Evolutionary conservation across 1,284 basidiomycete genomes (phyloP).

Genomic region (Stereum hirsutum): DNA sequence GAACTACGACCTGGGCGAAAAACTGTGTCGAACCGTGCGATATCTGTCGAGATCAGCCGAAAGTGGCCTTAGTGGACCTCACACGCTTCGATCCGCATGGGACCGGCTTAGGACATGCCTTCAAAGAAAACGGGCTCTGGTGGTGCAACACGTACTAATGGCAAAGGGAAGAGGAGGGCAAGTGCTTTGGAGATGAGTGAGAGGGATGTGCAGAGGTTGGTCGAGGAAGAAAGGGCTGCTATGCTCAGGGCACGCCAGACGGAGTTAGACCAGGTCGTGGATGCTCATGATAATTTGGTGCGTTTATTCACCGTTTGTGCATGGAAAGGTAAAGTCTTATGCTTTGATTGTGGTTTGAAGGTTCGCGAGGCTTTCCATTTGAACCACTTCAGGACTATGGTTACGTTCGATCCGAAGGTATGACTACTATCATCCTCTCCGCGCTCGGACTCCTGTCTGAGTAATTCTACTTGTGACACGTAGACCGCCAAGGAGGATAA

Average conservation of each 20-base stretch:
- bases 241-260: conserved; percentile 26
- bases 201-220: conserved; percentile 3
- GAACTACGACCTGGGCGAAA: too few relatives aligned
- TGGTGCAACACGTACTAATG: neutral
- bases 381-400: conserved; percentile 67
- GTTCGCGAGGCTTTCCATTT: conserved; percentile 82
- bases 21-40: conserved; percentile 8
- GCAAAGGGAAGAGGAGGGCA: neutral
- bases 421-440: too few relatives aligned
- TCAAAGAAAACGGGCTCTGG: conserved; percentile 1
- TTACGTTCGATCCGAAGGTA: conserved; percentile 70
- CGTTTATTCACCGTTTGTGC: conserved; percentile 25
- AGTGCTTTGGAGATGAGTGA: neutral
- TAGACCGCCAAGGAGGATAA: conserved; percentile 69
- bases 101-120: conserved; percentile 1
- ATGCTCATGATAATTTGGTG: conserved; percentile 70
- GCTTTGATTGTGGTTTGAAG: conserved; percentile 22
- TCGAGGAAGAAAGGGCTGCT: conserved; percentile 8
- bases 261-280: conserved; percentile 49
- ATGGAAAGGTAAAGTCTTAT: neutral
- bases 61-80: neutral
- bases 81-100: neutral
- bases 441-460: too few relatives aligned
- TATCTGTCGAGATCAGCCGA: conserved; percentile 12
- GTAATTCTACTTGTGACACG: too few relatives aligned